These are phyloP conservation scores for Tausonia pullulans DNA, from an alignment of 1,284 basidiomycete genomes.

Conservation along the genomic window DNA sequence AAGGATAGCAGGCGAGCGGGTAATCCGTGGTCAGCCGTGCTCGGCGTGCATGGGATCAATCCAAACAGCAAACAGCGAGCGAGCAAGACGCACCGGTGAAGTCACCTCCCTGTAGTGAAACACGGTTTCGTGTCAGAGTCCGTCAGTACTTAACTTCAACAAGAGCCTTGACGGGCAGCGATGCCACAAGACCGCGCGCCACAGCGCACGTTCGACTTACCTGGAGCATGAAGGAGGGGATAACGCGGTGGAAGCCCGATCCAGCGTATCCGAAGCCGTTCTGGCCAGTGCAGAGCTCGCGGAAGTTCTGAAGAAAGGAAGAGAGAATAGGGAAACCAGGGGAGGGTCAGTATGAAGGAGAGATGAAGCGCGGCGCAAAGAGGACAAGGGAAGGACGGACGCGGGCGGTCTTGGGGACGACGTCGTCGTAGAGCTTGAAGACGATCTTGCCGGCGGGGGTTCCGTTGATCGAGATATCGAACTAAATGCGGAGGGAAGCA, in stretches of 20 bases:
- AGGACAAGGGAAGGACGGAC: too few relatives aligned
- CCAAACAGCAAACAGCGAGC: neutral
- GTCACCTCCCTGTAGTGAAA: slow-evolving; percentile 2
- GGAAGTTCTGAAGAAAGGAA: neutral
- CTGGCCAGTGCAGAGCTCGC: slow-evolving; percentile 77
- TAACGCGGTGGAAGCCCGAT: slow-evolving; percentile 78
- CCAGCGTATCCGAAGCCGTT: slow-evolving; percentile 54
- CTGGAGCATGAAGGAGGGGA: slow-evolving; percentile 43
- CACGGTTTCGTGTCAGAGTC: too few relatives aligned
- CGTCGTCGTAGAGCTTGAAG: slow-evolving; percentile 52
- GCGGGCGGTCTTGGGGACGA: slow-evolving; percentile 76
- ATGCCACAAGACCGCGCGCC: too few relatives aligned
- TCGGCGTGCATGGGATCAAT: too few relatives aligned
- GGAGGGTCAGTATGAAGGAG: too few relatives aligned
- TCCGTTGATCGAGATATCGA: slow-evolving; percentile 12
- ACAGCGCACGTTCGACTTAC: slow-evolving; percentile 1
- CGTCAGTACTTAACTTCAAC: too few relatives aligned
- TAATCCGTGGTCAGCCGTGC: neutral
- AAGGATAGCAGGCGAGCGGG: neutral
- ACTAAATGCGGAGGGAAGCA: neutral
- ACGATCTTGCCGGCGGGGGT: slow-evolving; percentile 54
- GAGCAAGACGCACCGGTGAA: slow-evolving; percentile 22
- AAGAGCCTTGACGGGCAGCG: too few relatives aligned
- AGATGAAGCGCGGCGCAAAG: too few relatives aligned
- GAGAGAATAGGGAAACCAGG: neutral